A percentile compares a stretch with the other conserved stretches of the same genome.
These are phyloP conservation scores for Trichoderma endophyticum DNA, from an alignment of 2,329 filamentous ascomycete genomes.

Conservation along the genomic window DNA sequence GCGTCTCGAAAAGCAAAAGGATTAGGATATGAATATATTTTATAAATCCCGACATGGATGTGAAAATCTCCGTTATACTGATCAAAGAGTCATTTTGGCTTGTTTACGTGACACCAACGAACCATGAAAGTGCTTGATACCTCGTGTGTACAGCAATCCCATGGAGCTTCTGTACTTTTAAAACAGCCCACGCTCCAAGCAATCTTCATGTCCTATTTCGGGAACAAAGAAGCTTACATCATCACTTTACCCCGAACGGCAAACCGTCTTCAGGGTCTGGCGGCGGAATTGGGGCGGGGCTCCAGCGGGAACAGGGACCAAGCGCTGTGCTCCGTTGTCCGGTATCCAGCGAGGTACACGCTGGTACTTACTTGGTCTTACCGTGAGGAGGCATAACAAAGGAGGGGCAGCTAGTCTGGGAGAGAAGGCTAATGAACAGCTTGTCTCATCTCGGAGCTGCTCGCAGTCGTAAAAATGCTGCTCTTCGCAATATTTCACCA, in stretches of 20 bases:
- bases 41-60: background rate
- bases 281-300: slow-evolving; percentile 8
- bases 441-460: background rate
- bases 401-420: background rate
- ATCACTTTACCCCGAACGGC: background rate
- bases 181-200: background rate
- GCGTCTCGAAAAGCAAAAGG: background rate
- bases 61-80: background rate
- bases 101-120: background rate
- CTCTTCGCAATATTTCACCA: background rate
- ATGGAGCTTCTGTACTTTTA: background rate
- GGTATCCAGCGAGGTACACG: background rate
- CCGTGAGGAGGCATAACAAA: background rate
- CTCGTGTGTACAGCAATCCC: background rate
- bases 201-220: background rate
- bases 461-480: background rate
- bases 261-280: slow-evolving; percentile 5
- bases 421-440: background rate
- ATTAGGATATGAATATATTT: background rate
- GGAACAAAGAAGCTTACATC: background rate
- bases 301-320: slow-evolving; percentile 5
- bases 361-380: background rate
- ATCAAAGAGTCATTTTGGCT: too few relatives aligned
- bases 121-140: background rate
- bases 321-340: background rate